Evolutionary conservation across 2,329 filamentous ascomycete species (phyloP), one percentile per base, ranked within the genome.

Genomic region (Ceratocystiopsis minuta): DNA sequence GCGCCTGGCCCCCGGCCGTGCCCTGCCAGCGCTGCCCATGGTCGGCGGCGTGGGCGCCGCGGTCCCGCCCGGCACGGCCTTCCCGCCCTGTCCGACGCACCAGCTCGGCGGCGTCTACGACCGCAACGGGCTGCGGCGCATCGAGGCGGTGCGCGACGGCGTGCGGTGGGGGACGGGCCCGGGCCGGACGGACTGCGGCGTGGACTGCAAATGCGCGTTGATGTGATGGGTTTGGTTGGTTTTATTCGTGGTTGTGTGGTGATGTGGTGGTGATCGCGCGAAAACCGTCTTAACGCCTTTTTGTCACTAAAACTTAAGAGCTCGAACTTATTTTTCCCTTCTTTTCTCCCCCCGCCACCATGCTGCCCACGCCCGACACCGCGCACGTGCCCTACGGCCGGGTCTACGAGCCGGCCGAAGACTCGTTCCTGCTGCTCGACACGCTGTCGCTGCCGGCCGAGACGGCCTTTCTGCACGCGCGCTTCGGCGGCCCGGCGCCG

Each of bases 341-440:
- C n/a, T n/a, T n/a, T 4, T 20, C 20, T 7, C 7, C 16, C 36
- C n/a, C 18, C 37, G 6, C n/a, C 37, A 38, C 20, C n/a, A 94
- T 95, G 87, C 74, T 98, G 24, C 87, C 88, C 11, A 98, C 90
- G 1, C 90, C 90, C 14, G 83, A 84, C 44, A 98, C 90, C 3
- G 82, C 82, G 17, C 90, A 98, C 62, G 83, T 96, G 45, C 74
- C 80, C 42, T 93, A 87, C 61, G 74, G 83, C 57, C 76, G 80
- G 43, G 78, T 96, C 51, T 98, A 98, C 62, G 87, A 95, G 56
- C 90, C 90, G 33, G 80, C 88, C 12, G 90, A 98, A 61, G 90
- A 98, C 63, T 95, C 87, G 6, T 98, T 85, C 56, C 73, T 98
- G 37, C 72, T 98, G 39, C 74, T 98, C 28, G 88, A 98, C 62